Evolutionary conservation across 805 yeast genomes (phyloP).

Genomic region (Monosporozyma aerobia): DNA sequence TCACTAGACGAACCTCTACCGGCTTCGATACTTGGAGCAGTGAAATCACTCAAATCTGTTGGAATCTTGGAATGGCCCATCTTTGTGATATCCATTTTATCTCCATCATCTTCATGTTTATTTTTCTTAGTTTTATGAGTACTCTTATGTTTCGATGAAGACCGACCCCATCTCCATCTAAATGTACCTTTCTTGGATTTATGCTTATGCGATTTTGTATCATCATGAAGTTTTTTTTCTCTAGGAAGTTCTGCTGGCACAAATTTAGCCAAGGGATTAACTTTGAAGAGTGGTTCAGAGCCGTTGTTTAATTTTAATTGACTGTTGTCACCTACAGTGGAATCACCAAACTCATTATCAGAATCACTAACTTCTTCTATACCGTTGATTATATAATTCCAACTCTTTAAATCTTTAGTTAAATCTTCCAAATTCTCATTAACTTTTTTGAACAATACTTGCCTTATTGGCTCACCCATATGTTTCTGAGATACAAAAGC

Average conservation of each 20-base stretch:
- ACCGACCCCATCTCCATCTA: constrained; percentile 22
- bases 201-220: constrained; percentile 7
- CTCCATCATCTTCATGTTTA: neutral
- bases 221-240: constrained; percentile 11
- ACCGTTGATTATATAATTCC: constrained; percentile 4
- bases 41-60: neutral
- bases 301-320: neutral
- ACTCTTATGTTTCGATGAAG: constrained; percentile 6
- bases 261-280: constrained; percentile 25
- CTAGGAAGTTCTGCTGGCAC: constrained; percentile 22
- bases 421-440: neutral
- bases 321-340: neutral
- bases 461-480: constrained; percentile 9
- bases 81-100: neutral
- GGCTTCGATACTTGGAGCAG: neutral
- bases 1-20: neutral
- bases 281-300: constrained; percentile 13
- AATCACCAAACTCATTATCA: neutral
- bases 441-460: constrained; percentile 10
- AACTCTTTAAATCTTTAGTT: neutral
- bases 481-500: neutral
- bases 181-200: constrained; percentile 15
- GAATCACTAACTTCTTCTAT: neutral
- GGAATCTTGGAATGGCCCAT: neutral
- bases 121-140: neutral